A percentile compares a stretch with the other conserved stretches of the same genome.
These are phyloP conservation scores for Colletotrichum filicis DNA, from an alignment of 2,329 filamentous ascomycete genomes.

Conservation along the genomic window DNA sequence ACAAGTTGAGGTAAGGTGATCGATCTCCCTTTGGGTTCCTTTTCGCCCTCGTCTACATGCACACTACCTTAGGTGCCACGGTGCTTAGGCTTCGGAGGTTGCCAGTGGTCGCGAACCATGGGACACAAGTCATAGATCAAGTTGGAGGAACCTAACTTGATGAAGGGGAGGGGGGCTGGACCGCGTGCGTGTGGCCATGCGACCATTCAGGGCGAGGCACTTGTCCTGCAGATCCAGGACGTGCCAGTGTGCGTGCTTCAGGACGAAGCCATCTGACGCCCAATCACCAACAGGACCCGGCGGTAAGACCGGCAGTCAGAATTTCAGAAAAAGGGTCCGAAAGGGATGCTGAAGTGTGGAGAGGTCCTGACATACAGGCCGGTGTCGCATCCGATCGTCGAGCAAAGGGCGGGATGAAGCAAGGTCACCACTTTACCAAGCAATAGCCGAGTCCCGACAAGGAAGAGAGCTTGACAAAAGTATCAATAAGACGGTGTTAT, in stretches of 20 bases:
- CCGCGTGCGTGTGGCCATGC: conserved; percentile 7
- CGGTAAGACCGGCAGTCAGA: conserved; percentile 21
- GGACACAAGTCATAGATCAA: background rate
- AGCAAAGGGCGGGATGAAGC: background rate
- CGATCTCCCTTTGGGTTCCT: conserved; percentile 12
- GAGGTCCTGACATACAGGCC: background rate
- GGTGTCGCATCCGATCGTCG: conserved; percentile 1
- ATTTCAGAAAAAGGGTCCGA: background rate
- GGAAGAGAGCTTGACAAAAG: background rate
- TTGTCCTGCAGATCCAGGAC: conserved; percentile 22
- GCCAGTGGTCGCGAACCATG: background rate
- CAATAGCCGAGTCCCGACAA: background rate
- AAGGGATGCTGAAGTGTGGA: background rate
- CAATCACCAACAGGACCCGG: conserved; percentile 20
- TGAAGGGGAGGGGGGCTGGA: conserved; percentile 1
- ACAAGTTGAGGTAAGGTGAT: background rate
- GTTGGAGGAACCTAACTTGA: background rate
- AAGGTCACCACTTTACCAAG: background rate
- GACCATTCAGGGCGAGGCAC: conserved; percentile 29
- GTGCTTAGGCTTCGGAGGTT: background rate
- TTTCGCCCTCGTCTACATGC: background rate
- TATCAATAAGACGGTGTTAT: background rate
- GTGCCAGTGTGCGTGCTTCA: conserved; percentile 27
- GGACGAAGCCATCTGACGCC: conserved; percentile 14
- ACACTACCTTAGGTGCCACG: background rate